These are phyloP conservation scores for Miscanthus lutarioriparius DNA, from an alignment of 176 grass and related monocot genomes.

Conservation along the genomic window DNA sequence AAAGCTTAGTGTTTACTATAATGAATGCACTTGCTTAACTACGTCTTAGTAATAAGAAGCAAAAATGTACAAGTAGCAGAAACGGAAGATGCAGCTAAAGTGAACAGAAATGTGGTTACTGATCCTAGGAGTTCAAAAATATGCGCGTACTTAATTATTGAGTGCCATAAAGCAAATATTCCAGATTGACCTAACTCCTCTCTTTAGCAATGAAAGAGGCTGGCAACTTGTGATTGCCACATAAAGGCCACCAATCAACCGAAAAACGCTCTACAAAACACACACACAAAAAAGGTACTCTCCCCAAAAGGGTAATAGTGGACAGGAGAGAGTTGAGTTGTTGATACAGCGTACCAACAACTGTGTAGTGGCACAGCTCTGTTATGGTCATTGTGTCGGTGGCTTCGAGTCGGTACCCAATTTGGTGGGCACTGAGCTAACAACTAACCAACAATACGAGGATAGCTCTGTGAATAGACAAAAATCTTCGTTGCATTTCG, in stretches of 20 bases:
- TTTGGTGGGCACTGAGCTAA: not conserved
- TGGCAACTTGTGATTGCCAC: constrained; percentile 1
- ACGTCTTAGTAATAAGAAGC: not conserved
- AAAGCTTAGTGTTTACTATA: not conserved
- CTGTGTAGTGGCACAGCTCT: not conserved
- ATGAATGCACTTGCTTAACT: not conserved
- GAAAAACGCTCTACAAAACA: not conserved
- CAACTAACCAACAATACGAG: not conserved
- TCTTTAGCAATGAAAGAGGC: constrained; percentile 27
- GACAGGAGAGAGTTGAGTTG: not conserved
- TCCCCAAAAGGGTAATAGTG: not conserved
- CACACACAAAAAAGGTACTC: too few species aligned
- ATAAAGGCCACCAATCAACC: constrained; percentile 1
- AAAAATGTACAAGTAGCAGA: not conserved
- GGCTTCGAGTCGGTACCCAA: constrained; percentile 5
- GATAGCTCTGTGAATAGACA: too few species aligned
- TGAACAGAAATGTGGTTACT: not conserved
- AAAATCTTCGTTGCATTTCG: too few species aligned
- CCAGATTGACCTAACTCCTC: constrained; percentile 14
- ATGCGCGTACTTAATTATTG: not conserved
- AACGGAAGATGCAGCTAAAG: not conserved
- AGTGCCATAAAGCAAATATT: not conserved
- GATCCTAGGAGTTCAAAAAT: not conserved
- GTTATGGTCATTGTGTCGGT: constrained; percentile 35
- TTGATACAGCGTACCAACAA: not conserved